phyloP scores from a whole-genome alignment of 352 stramenopile species.

The Plasmopara viticola region DNA sequence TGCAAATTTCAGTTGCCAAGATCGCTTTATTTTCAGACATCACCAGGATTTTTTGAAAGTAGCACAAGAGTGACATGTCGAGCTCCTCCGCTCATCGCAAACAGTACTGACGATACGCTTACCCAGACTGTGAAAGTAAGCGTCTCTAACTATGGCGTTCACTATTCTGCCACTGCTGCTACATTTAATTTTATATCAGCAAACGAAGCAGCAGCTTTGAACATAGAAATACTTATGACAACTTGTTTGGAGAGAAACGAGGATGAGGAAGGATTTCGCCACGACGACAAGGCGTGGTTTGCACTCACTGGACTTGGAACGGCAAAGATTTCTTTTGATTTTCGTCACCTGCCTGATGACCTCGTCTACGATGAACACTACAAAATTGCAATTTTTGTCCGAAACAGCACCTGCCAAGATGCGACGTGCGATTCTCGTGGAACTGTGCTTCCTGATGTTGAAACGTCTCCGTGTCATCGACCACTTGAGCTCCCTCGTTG shows the following conservation, averaged over 20 bases:
- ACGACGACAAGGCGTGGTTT: conserved; percentile 90
- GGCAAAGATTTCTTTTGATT: conserved; percentile 92
- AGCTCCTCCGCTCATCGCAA: conserved; percentile 49
- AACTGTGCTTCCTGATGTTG: conserved; percentile 49
- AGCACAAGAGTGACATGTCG: conserved; percentile 78
- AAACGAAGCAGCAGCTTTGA: conserved; percentile 28
- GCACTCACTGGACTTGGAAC: conserved; percentile 86
- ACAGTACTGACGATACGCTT: conserved; percentile 12
- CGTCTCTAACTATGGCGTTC: conserved; percentile 79
- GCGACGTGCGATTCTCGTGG: conserved; percentile 69
- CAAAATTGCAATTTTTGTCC: conserved; percentile 92
- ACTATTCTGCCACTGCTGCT: conserved; percentile 59
- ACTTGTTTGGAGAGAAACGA: conserved; percentile 27
- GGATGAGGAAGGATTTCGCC: conserved; percentile 74
- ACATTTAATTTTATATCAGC: conserved; percentile 37
- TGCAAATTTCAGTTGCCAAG: conserved; percentile 66
- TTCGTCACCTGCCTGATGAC: conserved; percentile 85
- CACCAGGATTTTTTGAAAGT: conserved; percentile 68
- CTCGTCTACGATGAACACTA: conserved; percentile 95
- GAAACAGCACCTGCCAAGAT: conserved; percentile 89
- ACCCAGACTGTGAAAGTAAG: conserved; percentile 37
- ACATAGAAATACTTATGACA: conserved; percentile 33
- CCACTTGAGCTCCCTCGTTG: conserved; percentile 87
- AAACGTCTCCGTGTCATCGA: conserved; percentile 89
- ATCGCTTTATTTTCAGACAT: conserved; percentile 11